phyloP scores from a whole-genome alignment of 441 rosid genomes.

The Syzygium syzygioides region DNA sequence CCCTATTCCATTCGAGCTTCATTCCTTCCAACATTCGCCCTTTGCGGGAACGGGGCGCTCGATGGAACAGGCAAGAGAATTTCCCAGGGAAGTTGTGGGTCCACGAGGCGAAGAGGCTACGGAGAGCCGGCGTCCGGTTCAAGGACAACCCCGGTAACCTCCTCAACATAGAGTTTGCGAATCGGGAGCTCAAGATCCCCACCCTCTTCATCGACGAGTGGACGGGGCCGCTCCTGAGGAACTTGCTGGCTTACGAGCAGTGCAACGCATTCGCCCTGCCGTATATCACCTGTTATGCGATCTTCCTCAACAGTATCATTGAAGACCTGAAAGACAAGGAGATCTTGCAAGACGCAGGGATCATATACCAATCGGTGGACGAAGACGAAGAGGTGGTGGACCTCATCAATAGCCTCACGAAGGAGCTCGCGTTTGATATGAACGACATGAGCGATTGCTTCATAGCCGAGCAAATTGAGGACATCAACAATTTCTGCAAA shows the following conservation, averaged over 20 bases:
- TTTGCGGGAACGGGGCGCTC: background rate
- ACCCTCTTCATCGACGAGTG: constrained; percentile 3
- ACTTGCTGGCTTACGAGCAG: constrained; percentile 5
- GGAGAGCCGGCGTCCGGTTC: background rate
- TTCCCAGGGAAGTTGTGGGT: constrained; percentile 5
- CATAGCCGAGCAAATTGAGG: background rate
- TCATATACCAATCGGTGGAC: background rate
- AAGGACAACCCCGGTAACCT: constrained; percentile 3
- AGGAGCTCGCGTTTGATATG: constrained; percentile 5
- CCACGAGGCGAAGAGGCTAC: background rate
- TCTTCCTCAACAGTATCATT: constrained; percentile 1
- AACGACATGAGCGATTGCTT: background rate
- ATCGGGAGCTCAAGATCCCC: constrained; percentile 2
- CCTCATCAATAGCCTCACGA: constrained; percentile 3
- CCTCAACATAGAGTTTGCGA: constrained; percentile 5
- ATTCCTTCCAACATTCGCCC: background rate
- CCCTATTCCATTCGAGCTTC: constrained; percentile 3
- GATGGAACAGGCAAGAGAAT: background rate
- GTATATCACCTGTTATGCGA: background rate
- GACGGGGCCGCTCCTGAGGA: background rate
- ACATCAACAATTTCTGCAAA: constrained; percentile 4
- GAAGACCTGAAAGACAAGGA: background rate
- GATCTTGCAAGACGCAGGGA: constrained; percentile 4
- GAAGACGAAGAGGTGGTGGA: constrained; percentile 2
- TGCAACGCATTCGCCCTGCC: background rate